Conservation (phyloP, 257 asterid species). For the Coffea eugenioides region DNA sequence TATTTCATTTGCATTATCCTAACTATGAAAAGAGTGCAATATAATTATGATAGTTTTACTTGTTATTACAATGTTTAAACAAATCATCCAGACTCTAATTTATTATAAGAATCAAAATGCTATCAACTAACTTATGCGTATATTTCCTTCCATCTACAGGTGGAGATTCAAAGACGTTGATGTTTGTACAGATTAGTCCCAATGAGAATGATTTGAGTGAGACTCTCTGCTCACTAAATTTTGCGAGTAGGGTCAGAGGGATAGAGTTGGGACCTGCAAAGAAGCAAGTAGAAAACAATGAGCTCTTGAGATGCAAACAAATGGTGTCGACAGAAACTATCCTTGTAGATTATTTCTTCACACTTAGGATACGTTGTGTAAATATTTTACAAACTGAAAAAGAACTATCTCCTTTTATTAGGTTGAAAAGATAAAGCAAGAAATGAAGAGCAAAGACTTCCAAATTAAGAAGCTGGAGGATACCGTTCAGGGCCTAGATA, state of each 20-base stretch:
- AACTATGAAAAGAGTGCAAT: background rate
- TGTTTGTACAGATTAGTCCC: conserved; percentile 99
- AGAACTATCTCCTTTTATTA: conserved; percentile 23
- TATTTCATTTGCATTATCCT: conserved; percentile 23
- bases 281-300: conserved; percentile 81
- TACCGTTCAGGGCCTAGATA: conserved; percentile 71
- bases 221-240: conserved; percentile 90
- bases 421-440: conserved; percentile 83
- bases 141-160: conserved; percentile 39
- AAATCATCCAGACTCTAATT: background rate
- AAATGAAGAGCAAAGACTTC: conserved; percentile 67
- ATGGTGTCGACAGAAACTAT: conserved; percentile 45
- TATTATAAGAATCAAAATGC: background rate
- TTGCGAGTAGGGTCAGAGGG: conserved; percentile 95
- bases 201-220: conserved; percentile 77
- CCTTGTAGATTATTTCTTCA: too few species aligned
- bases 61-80: background rate
- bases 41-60: background rate
- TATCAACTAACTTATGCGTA: background rate
- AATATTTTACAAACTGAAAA: background rate
- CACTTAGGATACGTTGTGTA: background rate
- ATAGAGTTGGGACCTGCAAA: conserved; percentile 94
- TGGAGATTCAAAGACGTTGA: conserved; percentile 92
- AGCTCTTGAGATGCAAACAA: conserved; percentile 79
- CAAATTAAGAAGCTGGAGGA: conserved; percentile 89